Conservation (phyloP, 2,329 filamentous ascomycete genomes). For the Alternaria burnsii region DNA sequence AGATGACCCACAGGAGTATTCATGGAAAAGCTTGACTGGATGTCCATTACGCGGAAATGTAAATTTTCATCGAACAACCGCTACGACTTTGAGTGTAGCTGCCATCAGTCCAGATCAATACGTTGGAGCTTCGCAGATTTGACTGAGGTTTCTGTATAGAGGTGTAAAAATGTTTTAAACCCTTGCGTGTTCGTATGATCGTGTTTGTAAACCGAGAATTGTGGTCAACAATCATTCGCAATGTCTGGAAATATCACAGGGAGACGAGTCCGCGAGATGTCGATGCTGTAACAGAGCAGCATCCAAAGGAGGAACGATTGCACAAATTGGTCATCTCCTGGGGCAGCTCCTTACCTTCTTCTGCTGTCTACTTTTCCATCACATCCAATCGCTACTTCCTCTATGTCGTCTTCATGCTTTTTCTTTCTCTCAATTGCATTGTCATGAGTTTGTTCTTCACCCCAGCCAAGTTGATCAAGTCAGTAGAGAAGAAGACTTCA, state of each 20-base stretch:
- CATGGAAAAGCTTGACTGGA: slow-evolving; percentile 7
- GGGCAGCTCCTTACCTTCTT: neutral
- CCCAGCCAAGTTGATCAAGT: neutral
- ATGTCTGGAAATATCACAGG: neutral
- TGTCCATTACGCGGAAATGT: neutral
- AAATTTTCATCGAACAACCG: neutral
- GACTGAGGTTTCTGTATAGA: neutral
- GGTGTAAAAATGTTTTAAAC: neutral
- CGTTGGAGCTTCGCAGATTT: neutral
- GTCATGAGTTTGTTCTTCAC: neutral
- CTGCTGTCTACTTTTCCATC: neutral
- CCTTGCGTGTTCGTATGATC: neutral
- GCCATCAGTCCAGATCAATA: neutral
- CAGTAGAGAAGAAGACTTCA: neutral
- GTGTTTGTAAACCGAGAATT: neutral
- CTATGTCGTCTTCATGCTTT: neutral
- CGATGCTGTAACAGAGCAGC: neutral
- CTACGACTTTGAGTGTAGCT: neutral
- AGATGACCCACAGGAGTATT: slow-evolving; percentile 1
- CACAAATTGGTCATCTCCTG: neutral
- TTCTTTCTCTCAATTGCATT: neutral
- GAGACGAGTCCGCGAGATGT: neutral
- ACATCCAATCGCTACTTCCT: neutral
- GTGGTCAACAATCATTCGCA: neutral
- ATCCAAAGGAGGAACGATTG: neutral